Evolutionary conservation across 2,329 filamentous ascomycete genomes (phyloP), one percentile per base, ranked within the genome.

Genomic region (Colletotrichum melonis): DNA sequence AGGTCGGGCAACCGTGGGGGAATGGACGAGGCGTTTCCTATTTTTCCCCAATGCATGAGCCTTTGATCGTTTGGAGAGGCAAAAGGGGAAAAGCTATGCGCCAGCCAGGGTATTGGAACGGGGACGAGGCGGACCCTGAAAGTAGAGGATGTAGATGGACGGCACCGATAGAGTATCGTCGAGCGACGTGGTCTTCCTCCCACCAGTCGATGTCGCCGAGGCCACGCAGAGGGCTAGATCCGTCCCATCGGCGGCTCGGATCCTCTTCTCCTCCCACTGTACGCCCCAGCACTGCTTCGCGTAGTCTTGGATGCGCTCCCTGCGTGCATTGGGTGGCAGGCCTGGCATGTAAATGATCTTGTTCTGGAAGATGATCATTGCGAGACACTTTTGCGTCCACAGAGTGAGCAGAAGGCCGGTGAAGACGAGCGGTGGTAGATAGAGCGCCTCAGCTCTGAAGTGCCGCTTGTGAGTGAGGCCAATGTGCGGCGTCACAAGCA

Each of bases 271-370:
- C n/a, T 85, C 81, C 94, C 94, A 96, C 52, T 79, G 73, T n/a
- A 95, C 84, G 0, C 90, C 90, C 30, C 83, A 84, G 75, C 92
- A 94, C 49, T 88, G 85, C 4, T 81, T 79, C 30, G 84, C 84
- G 78, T 94, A 95, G 76, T 93, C 90, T 3, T 84, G 83, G 49
- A 95, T 92, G 69, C 83, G 90, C 83, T 95, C 92, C 28, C 88
- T 86, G 19, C 93, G 88, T 0, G 93, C 87, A 78, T 92, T 92
- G 2, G 93, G 93, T 22, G 93, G 93, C 63, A 95, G 82, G 58
- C 92, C 92, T 0, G 93, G 92, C 85, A 95, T 94, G 82, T 95
- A 95, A 72, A 95, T 93, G 79, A 95, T 94, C 79, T 92, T 92
- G 78, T 95, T 94, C 82, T 95, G 94, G 79, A 95, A 93, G 5